Percentiles rank a stretch among this genome's conserved stretches.
Conservation (phyloP, 2,329 filamentous ascomycete genomes). For the Trichophyton schoenleinii region DNA sequence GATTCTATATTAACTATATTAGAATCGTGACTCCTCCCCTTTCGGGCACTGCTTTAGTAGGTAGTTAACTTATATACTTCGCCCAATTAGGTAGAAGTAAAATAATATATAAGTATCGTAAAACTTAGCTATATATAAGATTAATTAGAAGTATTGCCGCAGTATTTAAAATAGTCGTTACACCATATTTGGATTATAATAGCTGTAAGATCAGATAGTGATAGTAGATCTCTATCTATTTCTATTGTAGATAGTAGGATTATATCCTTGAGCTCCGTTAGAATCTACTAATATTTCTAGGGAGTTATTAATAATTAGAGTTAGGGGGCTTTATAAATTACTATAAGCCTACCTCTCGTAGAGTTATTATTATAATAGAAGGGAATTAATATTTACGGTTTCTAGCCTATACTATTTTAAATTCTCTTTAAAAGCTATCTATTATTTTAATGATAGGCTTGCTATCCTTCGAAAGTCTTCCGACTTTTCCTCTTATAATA, state of each 20-base stretch:
- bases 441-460: background rate
- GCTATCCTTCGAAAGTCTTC: background rate
- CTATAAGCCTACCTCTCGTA: conserved; percentile 1
- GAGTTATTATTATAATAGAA: background rate
- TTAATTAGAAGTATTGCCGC: too few species aligned
- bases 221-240: background rate
- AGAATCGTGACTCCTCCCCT: too few species aligned
- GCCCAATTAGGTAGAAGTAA: too few species aligned
- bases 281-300: background rate
- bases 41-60: too few species aligned
- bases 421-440: conserved; percentile 1
- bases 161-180: too few species aligned
- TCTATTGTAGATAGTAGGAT: background rate
- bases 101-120: too few species aligned
- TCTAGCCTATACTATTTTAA: conserved; percentile 1
- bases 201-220: background rate
- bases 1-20: too few species aligned
- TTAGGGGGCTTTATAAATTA: background rate
- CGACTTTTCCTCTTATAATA: background rate
- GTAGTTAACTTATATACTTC: too few species aligned
- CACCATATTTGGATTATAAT: too few species aligned
- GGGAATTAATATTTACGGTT: background rate
- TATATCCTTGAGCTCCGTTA: conserved; percentile 1
- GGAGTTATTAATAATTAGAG: background rate
- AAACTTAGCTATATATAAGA: too few species aligned